phyloP scores from a whole-genome alignment of 352 stramenopile species.

The Phytophthora ramorum region DNA sequence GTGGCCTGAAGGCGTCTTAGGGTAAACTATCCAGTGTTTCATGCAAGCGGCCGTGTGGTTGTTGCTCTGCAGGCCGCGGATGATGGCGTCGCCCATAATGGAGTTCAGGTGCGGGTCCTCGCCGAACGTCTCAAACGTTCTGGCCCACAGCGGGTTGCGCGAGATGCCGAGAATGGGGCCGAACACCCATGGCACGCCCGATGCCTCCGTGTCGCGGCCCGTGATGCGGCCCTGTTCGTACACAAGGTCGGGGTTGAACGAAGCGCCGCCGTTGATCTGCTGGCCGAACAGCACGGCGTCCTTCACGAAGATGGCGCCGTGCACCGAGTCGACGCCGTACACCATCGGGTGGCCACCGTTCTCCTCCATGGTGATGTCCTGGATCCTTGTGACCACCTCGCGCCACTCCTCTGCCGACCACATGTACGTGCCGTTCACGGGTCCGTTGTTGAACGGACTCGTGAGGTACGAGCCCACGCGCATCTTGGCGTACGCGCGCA shows the following conservation, averaged over 20 bases:
- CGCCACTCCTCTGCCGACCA: constrained; percentile 65
- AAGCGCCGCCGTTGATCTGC: constrained; percentile 69
- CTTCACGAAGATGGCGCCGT: constrained; percentile 86
- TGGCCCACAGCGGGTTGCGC: constrained; percentile 81
- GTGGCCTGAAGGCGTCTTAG: constrained; percentile 66
- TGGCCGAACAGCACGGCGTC: constrained; percentile 71
- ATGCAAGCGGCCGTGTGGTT: constrained; percentile 71
- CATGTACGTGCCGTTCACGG: constrained; percentile 35
- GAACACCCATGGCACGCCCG: constrained; percentile 89
- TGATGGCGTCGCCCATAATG: constrained; percentile 49
- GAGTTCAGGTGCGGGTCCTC: constrained; percentile 84
- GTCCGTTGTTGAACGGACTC: constrained; percentile 43
- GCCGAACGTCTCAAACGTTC: constrained; percentile 93
- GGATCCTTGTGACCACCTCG: constrained; percentile 65
- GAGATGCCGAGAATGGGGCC: constrained; percentile 78
- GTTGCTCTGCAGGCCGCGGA: constrained; percentile 75
- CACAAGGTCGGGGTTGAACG: constrained; percentile 81
- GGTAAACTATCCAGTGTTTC: constrained; percentile 86
- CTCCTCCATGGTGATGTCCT: constrained; percentile 64
- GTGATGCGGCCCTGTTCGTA: constrained; percentile 65
- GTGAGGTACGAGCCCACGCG: constrained; percentile 90
- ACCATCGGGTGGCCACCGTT: constrained; percentile 56
- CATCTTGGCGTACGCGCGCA: constrained; percentile 57
- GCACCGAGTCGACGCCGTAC: constrained; percentile 89
- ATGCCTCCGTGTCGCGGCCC: constrained; percentile 77